These are phyloP conservation scores for Panus rudis DNA, from an alignment of 768 basidiomycete species.

Conservation along the genomic window DNA sequence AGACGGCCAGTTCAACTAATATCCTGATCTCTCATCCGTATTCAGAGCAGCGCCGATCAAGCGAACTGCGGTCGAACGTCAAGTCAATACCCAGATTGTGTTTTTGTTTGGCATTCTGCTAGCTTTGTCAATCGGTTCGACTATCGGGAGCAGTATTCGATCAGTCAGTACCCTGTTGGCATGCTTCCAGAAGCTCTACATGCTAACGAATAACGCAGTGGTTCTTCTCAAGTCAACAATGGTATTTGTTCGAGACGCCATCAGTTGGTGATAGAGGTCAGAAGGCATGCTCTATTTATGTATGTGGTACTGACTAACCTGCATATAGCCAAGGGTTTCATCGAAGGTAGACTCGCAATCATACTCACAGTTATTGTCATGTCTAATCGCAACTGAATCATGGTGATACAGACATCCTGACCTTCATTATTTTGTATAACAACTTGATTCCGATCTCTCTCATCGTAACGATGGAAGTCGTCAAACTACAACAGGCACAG, in stretches of 20 bases:
- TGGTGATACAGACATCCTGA: slow-evolving; percentile 70
- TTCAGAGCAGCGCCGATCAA: slow-evolving; percentile 91
- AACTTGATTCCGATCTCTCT: slow-evolving; percentile 98
- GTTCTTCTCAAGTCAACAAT: slow-evolving; percentile 82
- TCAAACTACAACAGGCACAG: slow-evolving; percentile 96
- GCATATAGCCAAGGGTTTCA: slow-evolving; percentile 62
- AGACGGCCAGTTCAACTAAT: slow-evolving; percentile 6
- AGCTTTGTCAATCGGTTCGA: slow-evolving; percentile 82
- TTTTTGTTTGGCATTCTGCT: slow-evolving; percentile 88
- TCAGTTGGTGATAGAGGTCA: slow-evolving; percentile 59
- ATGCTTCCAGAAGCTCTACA: background rate
- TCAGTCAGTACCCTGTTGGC: slow-evolving; percentile 36
- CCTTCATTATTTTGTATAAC: slow-evolving; percentile 98
- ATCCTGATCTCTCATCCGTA: background rate
- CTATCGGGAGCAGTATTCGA: slow-evolving; percentile 87
- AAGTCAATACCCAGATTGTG: slow-evolving; percentile 94
- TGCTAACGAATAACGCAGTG: slow-evolving; percentile 38
- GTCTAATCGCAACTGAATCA: slow-evolving; percentile 1
- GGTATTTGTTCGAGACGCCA: slow-evolving; percentile 75
- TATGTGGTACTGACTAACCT: slow-evolving; percentile 4
- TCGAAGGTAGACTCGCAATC: slow-evolving; percentile 55
- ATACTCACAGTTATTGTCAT: background rate
- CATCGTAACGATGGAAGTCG: slow-evolving; percentile 99
- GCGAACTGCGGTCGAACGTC: slow-evolving; percentile 89
- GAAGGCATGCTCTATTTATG: slow-evolving; percentile 2